Percentiles rank a stretch among this genome's conserved stretches.
Conservation (phyloP, 2,329 filamentous ascomycete genomes). For the Fonsecaea erecta region DNA sequence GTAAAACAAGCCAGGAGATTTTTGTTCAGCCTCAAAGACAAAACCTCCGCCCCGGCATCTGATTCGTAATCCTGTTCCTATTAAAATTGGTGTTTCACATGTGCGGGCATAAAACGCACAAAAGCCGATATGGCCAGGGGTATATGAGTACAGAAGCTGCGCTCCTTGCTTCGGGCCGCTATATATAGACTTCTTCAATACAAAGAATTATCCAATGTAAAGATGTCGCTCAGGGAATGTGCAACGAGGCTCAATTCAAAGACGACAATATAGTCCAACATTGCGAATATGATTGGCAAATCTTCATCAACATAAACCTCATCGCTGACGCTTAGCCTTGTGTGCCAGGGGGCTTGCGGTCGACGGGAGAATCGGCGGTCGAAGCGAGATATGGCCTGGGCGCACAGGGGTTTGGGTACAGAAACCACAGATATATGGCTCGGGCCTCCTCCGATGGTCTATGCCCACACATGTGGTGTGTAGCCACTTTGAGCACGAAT, state of each 20-base stretch:
- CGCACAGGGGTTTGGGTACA: constrained; percentile 53
- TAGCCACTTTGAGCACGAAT: constrained; percentile 66
- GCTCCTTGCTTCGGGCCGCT: constrained; percentile 9
- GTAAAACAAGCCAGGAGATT: constrained; percentile 1
- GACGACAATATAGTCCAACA: not conserved
- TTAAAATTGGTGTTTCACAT: not conserved
- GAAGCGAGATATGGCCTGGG: constrained; percentile 39
- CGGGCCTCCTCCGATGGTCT: constrained; percentile 52
- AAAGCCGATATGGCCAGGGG: constrained; percentile 1
- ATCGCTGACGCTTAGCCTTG: constrained; percentile 33
- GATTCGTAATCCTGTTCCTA: not conserved
- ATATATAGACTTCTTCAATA: not conserved
- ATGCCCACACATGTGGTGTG: constrained; percentile 64
- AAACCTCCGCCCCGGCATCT: not conserved
- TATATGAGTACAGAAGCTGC: constrained; percentile 1
- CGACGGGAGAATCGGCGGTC: constrained; percentile 27
- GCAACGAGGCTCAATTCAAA: not conserved
- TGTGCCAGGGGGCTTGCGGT: constrained; percentile 36
- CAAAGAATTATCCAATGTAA: not conserved
- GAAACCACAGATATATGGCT: constrained; percentile 58
- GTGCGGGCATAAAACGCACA: constrained; percentile 1
- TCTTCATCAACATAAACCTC: not conserved
- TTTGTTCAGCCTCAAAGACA: not conserved
- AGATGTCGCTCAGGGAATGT: not conserved
- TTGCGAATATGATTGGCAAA: not conserved